These are phyloP conservation scores for Calonectria pseudoreteaudii DNA, from an alignment of 2,329 filamentous ascomycete species.

Conservation along the genomic window DNA sequence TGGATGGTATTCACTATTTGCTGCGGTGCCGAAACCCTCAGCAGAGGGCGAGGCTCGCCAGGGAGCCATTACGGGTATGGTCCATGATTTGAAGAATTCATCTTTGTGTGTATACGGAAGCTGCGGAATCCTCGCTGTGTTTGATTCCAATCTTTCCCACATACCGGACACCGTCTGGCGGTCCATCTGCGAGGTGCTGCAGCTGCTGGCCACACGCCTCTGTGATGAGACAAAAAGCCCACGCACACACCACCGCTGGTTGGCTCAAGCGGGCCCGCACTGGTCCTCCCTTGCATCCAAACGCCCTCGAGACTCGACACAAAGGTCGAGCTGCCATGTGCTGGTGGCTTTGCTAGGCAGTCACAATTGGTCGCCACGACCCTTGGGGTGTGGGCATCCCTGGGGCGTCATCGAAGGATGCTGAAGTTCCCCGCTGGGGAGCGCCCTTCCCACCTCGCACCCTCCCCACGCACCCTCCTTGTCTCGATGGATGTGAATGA, in stretches of 20 bases:
- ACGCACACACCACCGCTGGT: neutral
- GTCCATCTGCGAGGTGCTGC: slow-evolving; percentile 32
- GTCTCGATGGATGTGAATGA: slow-evolving; percentile 46
- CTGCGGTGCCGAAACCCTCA: slow-evolving; percentile 30
- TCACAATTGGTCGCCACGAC: slow-evolving; percentile 45
- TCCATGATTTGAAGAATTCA: slow-evolving; percentile 45
- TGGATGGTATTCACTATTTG: slow-evolving; percentile 32
- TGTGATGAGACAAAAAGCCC: slow-evolving; percentile 42
- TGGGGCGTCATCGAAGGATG: slow-evolving; percentile 41
- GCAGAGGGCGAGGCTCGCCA: slow-evolving; percentile 9
- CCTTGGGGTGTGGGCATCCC: slow-evolving; percentile 41
- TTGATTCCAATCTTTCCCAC: slow-evolving; percentile 56
- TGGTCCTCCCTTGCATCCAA: slow-evolving; percentile 51
- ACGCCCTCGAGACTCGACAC: slow-evolving; percentile 51
- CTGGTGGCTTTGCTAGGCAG: slow-evolving; percentile 41
- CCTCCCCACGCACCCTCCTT: slow-evolving; percentile 31
- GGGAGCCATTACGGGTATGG: slow-evolving; percentile 31
- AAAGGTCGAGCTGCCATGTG: slow-evolving; percentile 52
- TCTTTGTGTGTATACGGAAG: slow-evolving; percentile 39
- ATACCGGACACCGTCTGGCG: slow-evolving; percentile 49
- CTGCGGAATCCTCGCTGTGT: slow-evolving; percentile 44
- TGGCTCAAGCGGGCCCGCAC: slow-evolving; percentile 40
- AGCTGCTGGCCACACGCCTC: slow-evolving; percentile 36
- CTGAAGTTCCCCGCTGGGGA: slow-evolving; percentile 40
- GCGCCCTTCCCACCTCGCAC: slow-evolving; percentile 42